Conservation (phyloP, 768 basidiomycete genomes). For the Tricholoma bakamatsutake region DNA sequence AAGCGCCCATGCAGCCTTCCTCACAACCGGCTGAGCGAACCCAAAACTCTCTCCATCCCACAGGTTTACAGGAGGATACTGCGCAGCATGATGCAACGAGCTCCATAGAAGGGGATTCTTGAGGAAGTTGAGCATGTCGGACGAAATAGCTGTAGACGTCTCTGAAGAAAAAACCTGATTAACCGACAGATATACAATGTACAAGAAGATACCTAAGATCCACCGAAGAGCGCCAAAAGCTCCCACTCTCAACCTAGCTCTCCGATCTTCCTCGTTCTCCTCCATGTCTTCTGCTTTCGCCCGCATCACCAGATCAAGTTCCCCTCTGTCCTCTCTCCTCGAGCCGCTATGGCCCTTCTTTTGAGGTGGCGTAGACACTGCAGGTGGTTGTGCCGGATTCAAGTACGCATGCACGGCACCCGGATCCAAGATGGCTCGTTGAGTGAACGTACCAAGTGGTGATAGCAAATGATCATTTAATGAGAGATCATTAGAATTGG, state of each 20-base stretch:
- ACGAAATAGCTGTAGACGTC: constrained; percentile 10
- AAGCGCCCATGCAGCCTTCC: constrained; percentile 64
- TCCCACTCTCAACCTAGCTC: constrained; percentile 62
- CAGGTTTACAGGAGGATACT: constrained; percentile 32
- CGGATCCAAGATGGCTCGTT: constrained; percentile 57
- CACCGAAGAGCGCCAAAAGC: constrained; percentile 62
- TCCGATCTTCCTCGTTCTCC: constrained; percentile 64
- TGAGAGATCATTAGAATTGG: constrained; percentile 18
- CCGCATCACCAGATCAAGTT: constrained; percentile 29
- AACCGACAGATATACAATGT: not conserved
- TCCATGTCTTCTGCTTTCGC: constrained; percentile 55
- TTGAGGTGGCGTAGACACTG: constrained; percentile 25
- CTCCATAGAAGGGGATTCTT: constrained; percentile 57
- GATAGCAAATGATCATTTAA: constrained; percentile 26
- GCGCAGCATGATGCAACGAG: constrained; percentile 39
- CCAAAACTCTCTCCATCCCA: constrained; percentile 46
- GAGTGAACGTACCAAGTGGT: constrained; percentile 45
- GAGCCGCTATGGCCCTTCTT: constrained; percentile 23
- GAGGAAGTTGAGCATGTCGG: constrained; percentile 34
- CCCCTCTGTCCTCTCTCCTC: constrained; percentile 18
- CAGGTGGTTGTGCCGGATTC: constrained; percentile 54
- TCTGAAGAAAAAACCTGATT: not conserved
- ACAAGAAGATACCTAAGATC: constrained; percentile 43
- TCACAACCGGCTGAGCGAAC: constrained; percentile 60
- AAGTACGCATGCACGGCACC: constrained; percentile 49